These are phyloP conservation scores for Ramularia endophylla DNA, from an alignment of 2,329 filamentous ascomycete genomes.

Conservation along the genomic window DNA sequence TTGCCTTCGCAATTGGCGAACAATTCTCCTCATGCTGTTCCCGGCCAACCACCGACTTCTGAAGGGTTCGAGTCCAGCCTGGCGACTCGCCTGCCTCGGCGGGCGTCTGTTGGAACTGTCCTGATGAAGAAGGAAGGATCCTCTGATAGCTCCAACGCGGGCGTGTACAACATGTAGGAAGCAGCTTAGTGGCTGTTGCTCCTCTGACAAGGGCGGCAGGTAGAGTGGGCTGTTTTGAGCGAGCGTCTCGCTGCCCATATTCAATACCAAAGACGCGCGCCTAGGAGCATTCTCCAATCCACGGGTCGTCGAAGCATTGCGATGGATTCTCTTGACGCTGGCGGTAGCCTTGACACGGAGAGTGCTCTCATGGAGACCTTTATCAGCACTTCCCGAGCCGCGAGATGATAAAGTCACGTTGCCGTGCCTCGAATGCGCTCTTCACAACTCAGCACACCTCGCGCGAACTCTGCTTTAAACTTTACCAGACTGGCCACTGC, in stretches of 20 bases:
- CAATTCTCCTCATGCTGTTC: background rate
- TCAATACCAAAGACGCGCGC: constrained; percentile 2
- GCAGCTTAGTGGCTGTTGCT: constrained; percentile 7
- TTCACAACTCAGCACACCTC: constrained; percentile 1
- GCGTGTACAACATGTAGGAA: constrained; percentile 4
- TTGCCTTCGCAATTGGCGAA: no score
- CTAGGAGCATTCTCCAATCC: background rate
- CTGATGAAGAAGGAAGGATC: no score
- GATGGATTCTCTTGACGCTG: constrained; percentile 2
- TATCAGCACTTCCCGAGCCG: constrained; percentile 1
- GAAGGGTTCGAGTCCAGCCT: background rate
- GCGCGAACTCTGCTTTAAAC: background rate
- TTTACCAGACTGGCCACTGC: background rate
- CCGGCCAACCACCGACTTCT: constrained; percentile 1
- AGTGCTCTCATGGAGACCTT: background rate
- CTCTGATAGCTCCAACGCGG: background rate
- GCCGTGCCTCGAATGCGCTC: constrained; percentile 4
- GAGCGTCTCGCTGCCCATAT: constrained; percentile 2
- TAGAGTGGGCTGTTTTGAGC: background rate
- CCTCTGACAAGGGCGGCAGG: no score
- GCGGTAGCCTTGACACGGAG: background rate
- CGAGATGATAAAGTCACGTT: constrained; percentile 2
- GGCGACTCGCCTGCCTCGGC: background rate
- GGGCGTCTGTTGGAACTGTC: no score
- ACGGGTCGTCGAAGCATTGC: background rate